A percentile compares a stretch with the other conserved stretches of the same genome.
Evolutionary conservation across 148 eudicot species (phyloP).

Genomic region (Chenopodium formosanum): DNA sequence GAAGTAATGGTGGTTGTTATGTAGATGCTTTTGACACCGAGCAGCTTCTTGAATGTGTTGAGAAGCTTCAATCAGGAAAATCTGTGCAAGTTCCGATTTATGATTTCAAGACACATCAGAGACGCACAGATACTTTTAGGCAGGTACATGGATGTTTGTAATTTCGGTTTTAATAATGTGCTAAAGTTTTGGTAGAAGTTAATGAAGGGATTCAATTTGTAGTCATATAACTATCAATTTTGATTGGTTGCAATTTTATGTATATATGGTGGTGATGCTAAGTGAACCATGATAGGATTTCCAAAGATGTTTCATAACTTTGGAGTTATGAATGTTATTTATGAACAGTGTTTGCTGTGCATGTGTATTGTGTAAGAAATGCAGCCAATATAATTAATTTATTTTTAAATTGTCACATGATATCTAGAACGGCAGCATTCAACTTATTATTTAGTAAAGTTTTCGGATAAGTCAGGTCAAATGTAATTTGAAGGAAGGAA

Average conservation of each 20-base stretch:
- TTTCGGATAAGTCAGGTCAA: background rate
- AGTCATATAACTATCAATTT: background rate
- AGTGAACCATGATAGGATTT: background rate
- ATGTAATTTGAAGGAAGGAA: background rate
- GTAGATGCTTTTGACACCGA: constrained; percentile 98
- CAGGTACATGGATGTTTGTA: constrained; percentile 52
- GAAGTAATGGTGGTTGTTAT: constrained; percentile 16
- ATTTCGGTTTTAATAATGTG: background rate
- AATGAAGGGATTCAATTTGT: background rate
- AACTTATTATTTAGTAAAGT: background rate
- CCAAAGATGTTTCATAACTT: background rate
- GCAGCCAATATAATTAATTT: background rate
- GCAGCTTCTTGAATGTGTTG: constrained; percentile 83
- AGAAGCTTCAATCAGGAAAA: constrained; percentile 60
- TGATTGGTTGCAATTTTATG: background rate
- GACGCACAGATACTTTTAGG: constrained; percentile 72
- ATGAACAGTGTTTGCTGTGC: background rate
- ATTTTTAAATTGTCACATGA: background rate
- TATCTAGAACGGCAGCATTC: background rate
- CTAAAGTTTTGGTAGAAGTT: background rate
- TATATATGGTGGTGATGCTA: background rate
- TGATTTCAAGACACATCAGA: constrained; percentile 88
- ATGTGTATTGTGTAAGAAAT: background rate
- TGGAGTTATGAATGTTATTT: background rate
- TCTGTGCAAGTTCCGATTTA: constrained; percentile 85